A percentile compares a stretch with the other conserved stretches of the same genome.
These are phyloP conservation scores for Ceratopteris richardii DNA, from an alignment of 75 land plant species.

Conservation along the genomic window DNA sequence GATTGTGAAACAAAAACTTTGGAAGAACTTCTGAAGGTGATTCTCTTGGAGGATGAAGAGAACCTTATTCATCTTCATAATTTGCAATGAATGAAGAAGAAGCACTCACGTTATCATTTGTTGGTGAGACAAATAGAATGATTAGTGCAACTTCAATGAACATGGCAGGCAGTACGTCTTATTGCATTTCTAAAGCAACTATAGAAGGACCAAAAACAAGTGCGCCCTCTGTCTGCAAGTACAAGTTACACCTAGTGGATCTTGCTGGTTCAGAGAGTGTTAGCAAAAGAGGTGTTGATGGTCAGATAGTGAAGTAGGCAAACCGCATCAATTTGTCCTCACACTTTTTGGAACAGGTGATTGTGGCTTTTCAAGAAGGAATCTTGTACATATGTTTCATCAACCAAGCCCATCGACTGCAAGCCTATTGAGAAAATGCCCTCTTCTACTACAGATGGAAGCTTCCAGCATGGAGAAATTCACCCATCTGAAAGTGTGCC, in stretches of 20 bases:
- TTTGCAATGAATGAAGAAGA: constrained; percentile 38
- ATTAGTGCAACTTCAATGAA: constrained; percentile 37
- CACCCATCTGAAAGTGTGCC: too few species aligned
- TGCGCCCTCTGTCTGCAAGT: constrained; percentile 23
- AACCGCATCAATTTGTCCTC: constrained; percentile 32
- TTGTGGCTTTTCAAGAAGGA: constrained; percentile 30
- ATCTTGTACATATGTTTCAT: too few species aligned
- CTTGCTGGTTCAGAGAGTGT: constrained; percentile 35
- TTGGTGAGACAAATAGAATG: constrained; percentile 32
- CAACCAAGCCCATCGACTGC: too few species aligned
- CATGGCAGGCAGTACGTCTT: constrained; percentile 29
- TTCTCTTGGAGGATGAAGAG: too few species aligned
- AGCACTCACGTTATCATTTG: constrained; percentile 24
- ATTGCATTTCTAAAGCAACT: constrained; percentile 28
- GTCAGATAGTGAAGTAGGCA: constrained; percentile 31
- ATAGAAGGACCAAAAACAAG: constrained; percentile 27
- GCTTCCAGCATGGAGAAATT: too few species aligned
- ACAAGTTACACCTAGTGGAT: constrained; percentile 31
- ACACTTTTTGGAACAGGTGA: constrained; percentile 36
- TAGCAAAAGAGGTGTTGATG: constrained; percentile 33
- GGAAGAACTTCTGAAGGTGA: too few species aligned
- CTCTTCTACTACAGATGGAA: too few species aligned
- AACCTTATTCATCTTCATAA: too few species aligned
- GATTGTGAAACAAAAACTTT: too few species aligned
- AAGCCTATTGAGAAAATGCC: too few species aligned